phyloP scores from a whole-genome alignment of 257 asterid genomes.

The Paulownia fortunei region DNA sequence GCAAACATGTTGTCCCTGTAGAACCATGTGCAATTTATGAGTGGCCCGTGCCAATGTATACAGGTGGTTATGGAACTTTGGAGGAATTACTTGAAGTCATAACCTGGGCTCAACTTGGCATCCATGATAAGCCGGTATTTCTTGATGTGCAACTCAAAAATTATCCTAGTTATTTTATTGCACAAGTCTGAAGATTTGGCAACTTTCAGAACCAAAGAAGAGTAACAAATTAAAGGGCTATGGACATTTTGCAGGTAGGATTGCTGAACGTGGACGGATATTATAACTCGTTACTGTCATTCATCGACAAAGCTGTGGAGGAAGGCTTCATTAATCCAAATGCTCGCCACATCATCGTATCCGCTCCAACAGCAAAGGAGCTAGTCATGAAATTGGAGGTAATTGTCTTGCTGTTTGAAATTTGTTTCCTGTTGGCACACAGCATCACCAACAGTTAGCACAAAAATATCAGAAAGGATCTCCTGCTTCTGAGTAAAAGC shows the following conservation, averaged over 20 bases:
- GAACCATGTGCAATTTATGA: constrained; percentile 6
- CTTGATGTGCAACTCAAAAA: background rate
- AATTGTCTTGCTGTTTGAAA: background rate
- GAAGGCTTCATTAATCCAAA: constrained; percentile 86
- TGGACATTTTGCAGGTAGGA: constrained; percentile 66
- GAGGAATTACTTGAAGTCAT: constrained; percentile 97
- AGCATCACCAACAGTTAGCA: background rate
- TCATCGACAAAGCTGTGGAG: constrained; percentile 91
- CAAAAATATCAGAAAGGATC: too few species aligned
- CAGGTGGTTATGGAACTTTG: constrained; percentile 98
- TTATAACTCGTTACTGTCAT: constrained; percentile 76
- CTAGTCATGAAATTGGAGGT: constrained; percentile 93
- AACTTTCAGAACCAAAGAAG: background rate
- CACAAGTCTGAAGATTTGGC: too few species aligned
- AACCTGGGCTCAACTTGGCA: constrained; percentile 99
- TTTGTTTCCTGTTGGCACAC: background rate
- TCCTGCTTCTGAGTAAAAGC: too few species aligned
- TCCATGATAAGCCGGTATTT: constrained; percentile 94
- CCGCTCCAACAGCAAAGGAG: constrained; percentile 87
- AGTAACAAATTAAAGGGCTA: constrained; percentile 4
- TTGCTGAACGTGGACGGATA: constrained; percentile 93
- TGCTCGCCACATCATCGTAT: constrained; percentile 89
- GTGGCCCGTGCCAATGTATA: background rate
- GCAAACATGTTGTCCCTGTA: constrained; percentile 1
- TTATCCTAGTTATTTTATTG: too few species aligned